Base-by-base conservation (phyloP, 2,329 filamentous ascomycete species). In the Neurospora sp. region DNA sequence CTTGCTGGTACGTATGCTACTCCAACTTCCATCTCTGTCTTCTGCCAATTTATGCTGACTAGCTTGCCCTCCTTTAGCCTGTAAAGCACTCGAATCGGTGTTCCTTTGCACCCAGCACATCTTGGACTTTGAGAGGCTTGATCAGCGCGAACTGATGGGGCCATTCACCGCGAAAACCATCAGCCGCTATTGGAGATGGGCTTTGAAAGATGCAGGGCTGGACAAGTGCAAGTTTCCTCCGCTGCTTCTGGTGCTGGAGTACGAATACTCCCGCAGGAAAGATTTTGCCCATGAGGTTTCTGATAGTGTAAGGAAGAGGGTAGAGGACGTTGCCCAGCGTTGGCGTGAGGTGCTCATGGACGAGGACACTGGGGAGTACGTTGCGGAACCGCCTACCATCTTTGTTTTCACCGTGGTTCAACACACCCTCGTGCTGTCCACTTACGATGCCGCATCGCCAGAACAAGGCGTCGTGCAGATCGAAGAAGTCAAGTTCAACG, bases 331-430 rank as follows among this genome's bases (percentile, higher is more conserved):
- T 70, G 74, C 71, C 23, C 36, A 68, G 39, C 66, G 43, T 17
- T 76, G 74, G 74, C 69, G 74, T 7, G 58, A 70, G 3, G 28
- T 62, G 19, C 69, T 78, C 67, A 68, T 72, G 39, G 36, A 69
- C 36, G n/a, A 67, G 19, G 33, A 46, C 36, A 40, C 67, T 42
- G 70, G 67, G 19, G 58, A 67, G 15, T 71, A 70, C 38, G 19
- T 72, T 67, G 62, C 71, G 15, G 69, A 72, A 23, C 77, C 78
- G 0, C 77, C 79, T 6, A 74, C 79, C 10, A 74, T 81, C n/a
- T 80, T 77, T 70, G 76, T 75, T 7, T 79, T 87, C 81, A 74
- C 86, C 79, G 74, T 88, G 79, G 52, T 80, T 79, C 72, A 87
- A 78, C 79, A 89, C 83, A 76, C 87, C 79, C 77, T 80, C 13